These are phyloP conservation scores for Cladosporium sp. DNA, from an alignment of 2,329 filamentous ascomycete genomes.

Conservation along the genomic window DNA sequence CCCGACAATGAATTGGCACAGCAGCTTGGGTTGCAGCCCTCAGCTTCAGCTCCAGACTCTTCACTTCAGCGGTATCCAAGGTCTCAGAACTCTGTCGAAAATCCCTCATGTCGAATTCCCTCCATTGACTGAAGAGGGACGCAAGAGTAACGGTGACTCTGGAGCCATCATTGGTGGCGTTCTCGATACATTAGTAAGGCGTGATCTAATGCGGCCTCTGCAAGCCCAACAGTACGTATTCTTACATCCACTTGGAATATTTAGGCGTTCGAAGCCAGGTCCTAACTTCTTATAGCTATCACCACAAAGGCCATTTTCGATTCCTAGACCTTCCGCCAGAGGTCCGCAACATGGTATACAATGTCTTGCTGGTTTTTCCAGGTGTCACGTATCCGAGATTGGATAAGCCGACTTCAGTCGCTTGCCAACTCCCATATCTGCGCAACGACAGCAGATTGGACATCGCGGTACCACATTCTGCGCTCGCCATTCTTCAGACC, in stretches of 20 bases:
- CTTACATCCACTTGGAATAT: too few relatives aligned
- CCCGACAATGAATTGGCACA: neutral
- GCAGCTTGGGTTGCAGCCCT: conserved; percentile 3
- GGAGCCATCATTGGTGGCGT: conserved; percentile 27
- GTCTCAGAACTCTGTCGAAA: conserved; percentile 19
- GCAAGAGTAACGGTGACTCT: neutral
- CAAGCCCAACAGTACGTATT: neutral
- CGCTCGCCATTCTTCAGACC: conserved; percentile 24
- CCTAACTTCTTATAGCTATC: neutral
- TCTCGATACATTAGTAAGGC: conserved; percentile 24
- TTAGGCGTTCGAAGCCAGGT: neutral
- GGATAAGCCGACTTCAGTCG: neutral
- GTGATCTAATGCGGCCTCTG: conserved; percentile 15
- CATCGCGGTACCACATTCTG: neutral
- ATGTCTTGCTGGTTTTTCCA: neutral
- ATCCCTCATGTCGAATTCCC: neutral
- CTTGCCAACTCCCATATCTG: neutral
- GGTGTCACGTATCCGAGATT: neutral
- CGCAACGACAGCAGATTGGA: neutral
- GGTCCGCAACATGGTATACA: conserved; percentile 34
- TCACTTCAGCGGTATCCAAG: conserved; percentile 19
- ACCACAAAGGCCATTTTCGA: neutral
- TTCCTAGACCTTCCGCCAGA: conserved; percentile 29
- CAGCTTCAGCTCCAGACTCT: conserved; percentile 20
- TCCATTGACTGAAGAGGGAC: conserved; percentile 12